Percentiles rank a stretch among this genome's conserved stretches.
Conservation (phyloP, 2,329 filamentous ascomycete genomes). For the Colletotrichum sp. region DNA sequence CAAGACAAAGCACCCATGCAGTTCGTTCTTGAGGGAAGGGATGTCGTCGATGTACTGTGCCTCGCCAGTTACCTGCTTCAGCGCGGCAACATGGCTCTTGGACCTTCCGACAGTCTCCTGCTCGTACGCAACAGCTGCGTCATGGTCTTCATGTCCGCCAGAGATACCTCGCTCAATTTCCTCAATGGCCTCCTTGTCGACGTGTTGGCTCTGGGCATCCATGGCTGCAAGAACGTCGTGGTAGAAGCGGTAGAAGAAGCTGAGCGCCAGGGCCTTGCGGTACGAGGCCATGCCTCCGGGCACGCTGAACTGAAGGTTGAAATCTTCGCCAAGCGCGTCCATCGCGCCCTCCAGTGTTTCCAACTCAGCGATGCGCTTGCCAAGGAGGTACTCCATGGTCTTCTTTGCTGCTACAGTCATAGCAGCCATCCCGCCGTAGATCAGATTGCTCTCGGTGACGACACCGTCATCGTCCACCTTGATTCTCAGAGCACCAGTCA, state of each 20-base stretch:
- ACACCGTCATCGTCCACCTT: slow-evolving; percentile 71
- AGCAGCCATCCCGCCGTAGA: slow-evolving; percentile 95
- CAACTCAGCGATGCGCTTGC: slow-evolving; percentile 80
- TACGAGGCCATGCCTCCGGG: slow-evolving; percentile 98
- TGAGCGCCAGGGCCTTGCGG: slow-evolving; percentile 84
- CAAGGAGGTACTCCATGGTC: slow-evolving; percentile 74
- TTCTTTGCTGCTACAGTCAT: slow-evolving; percentile 87
- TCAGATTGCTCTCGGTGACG: slow-evolving; percentile 78
- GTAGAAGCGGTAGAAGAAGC: slow-evolving; percentile 98
- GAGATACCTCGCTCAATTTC: slow-evolving; percentile 90
- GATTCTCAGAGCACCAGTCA: slow-evolving; percentile 84
- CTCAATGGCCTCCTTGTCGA: slow-evolving; percentile 76
- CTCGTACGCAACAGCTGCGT: slow-evolving; percentile 77
- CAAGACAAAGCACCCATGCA: slow-evolving; percentile 86
- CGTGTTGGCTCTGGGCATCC: slow-evolving; percentile 45
- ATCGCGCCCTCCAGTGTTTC: slow-evolving; percentile 88
- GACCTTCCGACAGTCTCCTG: slow-evolving; percentile 85
- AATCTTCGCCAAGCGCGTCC: slow-evolving; percentile 87
- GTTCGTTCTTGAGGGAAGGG: slow-evolving; percentile 82
- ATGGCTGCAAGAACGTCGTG: slow-evolving; percentile 80
- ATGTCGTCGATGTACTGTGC: slow-evolving; percentile 98
- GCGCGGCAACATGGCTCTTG: slow-evolving; percentile 84
- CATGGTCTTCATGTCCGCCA: slow-evolving; percentile 77
- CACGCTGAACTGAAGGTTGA: slow-evolving; percentile 87
- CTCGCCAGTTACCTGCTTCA: slow-evolving; percentile 93